A percentile compares a stretch with the other conserved stretches of the same genome.
Evolutionary conservation across 768 basidiomycete genomes (phyloP).

Genomic region (Rubroboletus satanas): DNA sequence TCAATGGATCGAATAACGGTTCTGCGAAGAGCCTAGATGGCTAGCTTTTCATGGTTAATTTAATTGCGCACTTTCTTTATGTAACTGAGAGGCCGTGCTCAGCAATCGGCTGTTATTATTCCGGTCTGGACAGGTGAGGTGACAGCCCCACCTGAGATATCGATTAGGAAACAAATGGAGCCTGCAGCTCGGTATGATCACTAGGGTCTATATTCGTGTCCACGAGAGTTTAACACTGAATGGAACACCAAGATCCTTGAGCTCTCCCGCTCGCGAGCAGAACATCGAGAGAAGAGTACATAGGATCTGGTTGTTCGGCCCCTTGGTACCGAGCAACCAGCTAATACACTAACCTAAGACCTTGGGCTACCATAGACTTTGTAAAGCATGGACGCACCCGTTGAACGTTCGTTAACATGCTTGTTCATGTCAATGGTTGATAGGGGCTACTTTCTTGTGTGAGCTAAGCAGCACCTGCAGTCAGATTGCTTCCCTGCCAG

Average conservation of each 20-base stretch:
- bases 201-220: not conserved
- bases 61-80: not conserved
- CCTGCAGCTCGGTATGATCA: not conserved
- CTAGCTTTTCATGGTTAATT: constrained; percentile 1
- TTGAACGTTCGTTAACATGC: no score
- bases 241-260: not conserved
- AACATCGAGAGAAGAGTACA: not conserved
- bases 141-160: not conserved
- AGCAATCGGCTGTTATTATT: not conserved
- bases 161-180: not conserved
- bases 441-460: no score
- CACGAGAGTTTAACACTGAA: not conserved
- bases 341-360: not conserved
- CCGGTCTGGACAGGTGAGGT: not conserved
- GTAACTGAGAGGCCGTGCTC: not conserved
- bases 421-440: no score
- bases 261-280: not conserved
- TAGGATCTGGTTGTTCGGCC: not conserved
- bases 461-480: no score
- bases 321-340: not conserved
- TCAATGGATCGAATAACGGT: constrained; percentile 8
- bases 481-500: no score
- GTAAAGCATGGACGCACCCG: no score
- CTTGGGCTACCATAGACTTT: not conserved
- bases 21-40: not conserved